Evolutionary conservation across 2,329 filamentous ascomycete species (phyloP), one percentile per base, ranked within the genome.

Genomic region (Phyllosticta citribraziliensis): DNA sequence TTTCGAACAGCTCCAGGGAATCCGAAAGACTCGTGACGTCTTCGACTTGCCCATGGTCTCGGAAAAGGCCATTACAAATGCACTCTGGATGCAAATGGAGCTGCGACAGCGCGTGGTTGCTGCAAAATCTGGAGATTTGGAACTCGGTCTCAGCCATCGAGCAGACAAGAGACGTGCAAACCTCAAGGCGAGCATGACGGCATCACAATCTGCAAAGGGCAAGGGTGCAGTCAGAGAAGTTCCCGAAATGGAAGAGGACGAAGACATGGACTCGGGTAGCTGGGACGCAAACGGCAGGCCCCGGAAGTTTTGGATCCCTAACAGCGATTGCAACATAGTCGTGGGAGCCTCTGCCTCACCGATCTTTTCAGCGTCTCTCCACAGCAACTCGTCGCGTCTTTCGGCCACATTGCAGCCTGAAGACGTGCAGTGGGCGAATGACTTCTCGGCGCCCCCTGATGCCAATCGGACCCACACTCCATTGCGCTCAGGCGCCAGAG

Each of bases 241-340:
- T 17, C 55, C 35, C 19, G 66, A 65, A 8, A 65, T 69, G n/a
- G 64, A 64, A 8, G 68, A 73, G 11, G 40, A 47, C 40, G 70
- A 73, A 1, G 71, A 76, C 2, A 70, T 76, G 40, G 73, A 77
- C 19, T 80, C 79, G 5, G 79, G 77, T 10, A 80, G 77, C 57
- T 82, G 80, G 80, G 80, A 82, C 65, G 75, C 76, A 1, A 82
- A 81, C 62, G 79, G 76, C 24, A 79, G 76, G 62, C 79, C 80
- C 12, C 76, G 80, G 22, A 83, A 82, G 59, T 83, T 82, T 69
- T 83, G 80, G 80, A 82, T 83, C 50, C 81, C 81, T 3, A 78
- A 73, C 58, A 75, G 75, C 20, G 81, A 83, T 65, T 81, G 80
- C 67, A 83, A 81, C 62, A 81, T 80, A 40, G 78, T 83, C 12